Evolutionary conservation across 2,329 filamentous ascomycete species (phyloP).

Genomic region (Ramularia endophylla): DNA sequence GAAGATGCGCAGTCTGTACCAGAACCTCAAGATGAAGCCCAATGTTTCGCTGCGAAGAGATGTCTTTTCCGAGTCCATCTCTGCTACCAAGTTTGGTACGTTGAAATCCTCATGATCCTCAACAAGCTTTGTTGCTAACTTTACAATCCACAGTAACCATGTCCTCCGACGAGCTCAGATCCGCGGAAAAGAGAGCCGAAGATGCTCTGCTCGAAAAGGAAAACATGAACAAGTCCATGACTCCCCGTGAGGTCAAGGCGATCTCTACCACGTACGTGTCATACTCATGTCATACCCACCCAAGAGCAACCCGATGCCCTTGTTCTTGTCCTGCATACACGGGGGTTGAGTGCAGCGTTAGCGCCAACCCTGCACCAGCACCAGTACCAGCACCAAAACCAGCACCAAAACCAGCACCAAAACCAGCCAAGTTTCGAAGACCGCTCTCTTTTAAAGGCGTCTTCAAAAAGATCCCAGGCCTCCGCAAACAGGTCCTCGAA

Average conservation of each 20-base stretch:
- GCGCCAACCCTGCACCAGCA: too few relatives aligned
- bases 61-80: slow-evolving; percentile 69
- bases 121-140: too few relatives aligned
- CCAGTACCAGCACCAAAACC: too few relatives aligned
- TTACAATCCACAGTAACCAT: slow-evolving; percentile 55
- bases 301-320: slow-evolving; percentile 12
- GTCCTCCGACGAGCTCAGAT: slow-evolving; percentile 87
- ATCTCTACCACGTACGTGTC: slow-evolving; percentile 45
- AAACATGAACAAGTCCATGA: slow-evolving; percentile 97
- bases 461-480: too few relatives aligned
- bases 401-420: too few relatives aligned
- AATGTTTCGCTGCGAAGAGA: slow-evolving; percentile 71
- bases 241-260: slow-evolving; percentile 83
- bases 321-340: slow-evolving; percentile 4
- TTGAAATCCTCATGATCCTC: too few relatives aligned
- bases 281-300: too few relatives aligned
- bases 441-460: too few relatives aligned
- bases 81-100: slow-evolving; percentile 56
- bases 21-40: slow-evolving; percentile 89
- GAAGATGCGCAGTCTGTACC: slow-evolving; percentile 88
- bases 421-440: too few relatives aligned
- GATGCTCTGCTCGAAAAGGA: slow-evolving; percentile 75
- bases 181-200: slow-evolving; percentile 68
- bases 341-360: slow-evolving; percentile 23
- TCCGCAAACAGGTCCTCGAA: too few relatives aligned